phyloP scores from a whole-genome alignment of 176 grass and related monocot genomes.

The Phragmites australis region DNA sequence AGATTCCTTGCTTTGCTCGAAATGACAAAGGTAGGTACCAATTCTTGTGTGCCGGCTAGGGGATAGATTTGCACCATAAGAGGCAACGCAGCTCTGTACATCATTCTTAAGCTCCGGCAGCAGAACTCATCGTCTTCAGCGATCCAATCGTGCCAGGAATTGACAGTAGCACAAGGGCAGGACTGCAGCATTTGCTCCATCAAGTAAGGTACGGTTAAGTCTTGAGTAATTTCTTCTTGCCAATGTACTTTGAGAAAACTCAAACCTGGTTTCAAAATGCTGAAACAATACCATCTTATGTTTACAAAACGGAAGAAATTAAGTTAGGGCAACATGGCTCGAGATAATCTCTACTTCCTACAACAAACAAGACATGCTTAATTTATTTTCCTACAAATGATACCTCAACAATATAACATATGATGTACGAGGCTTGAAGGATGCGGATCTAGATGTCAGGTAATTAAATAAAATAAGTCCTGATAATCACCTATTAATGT shows the following conservation, averaged over 20 bases:
- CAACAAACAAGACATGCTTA: background rate
- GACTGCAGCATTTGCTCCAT: conserved; percentile 9
- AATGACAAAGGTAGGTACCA: conserved; percentile 39
- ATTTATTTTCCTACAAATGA: background rate
- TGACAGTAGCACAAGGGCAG: background rate
- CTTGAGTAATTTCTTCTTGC: background rate
- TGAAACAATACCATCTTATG: background rate
- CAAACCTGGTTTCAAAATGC: background rate
- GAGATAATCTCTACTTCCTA: background rate
- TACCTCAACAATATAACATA: background rate
- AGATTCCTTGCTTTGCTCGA: conserved; percentile 50
- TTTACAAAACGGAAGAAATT: background rate
- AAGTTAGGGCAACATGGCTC: background rate
- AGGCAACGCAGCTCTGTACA: background rate
- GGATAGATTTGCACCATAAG: conserved; percentile 24
- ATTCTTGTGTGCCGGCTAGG: conserved; percentile 37
- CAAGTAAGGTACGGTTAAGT: conserved; percentile 10
- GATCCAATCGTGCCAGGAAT: background rate
- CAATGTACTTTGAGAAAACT: background rate
- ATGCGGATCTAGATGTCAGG: background rate
- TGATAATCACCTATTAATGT: background rate
- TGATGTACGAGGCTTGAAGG: background rate
- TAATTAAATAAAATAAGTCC: background rate
- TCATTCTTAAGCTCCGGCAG: background rate
- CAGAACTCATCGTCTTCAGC: conserved; percentile 13